Conservation (phyloP, 768 basidiomycete genomes). For the Collybia sp. region DNA sequence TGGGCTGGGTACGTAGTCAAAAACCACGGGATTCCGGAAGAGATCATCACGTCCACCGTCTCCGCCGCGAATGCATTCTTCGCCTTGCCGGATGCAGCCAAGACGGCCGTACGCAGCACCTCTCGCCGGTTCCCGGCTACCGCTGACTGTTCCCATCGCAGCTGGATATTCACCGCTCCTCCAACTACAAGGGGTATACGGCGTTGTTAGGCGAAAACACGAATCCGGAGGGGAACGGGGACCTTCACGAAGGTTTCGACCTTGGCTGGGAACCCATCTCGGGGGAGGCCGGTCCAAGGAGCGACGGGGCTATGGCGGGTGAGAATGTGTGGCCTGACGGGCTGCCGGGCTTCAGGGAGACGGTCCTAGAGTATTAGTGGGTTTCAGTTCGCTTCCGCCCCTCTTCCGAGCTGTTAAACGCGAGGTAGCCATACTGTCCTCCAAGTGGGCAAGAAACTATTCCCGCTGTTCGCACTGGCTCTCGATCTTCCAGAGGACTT, state of each 20-base stretch:
- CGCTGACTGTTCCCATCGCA: constrained; percentile 12
- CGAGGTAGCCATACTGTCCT: constrained; percentile 5
- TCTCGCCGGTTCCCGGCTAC: not conserved
- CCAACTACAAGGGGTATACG: constrained; percentile 60
- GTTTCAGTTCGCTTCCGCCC: constrained; percentile 9
- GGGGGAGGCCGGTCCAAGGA: constrained; percentile 14
- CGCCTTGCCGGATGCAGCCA: not conserved
- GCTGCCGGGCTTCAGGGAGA: constrained; percentile 42
- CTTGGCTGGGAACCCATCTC: constrained; percentile 50
- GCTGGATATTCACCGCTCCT: constrained; percentile 47
- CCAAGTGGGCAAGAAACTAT: constrained; percentile 34
- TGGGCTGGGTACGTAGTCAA: not conserved
- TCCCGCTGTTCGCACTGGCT: constrained; percentile 68
- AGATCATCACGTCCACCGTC: not conserved
- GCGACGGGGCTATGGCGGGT: constrained; percentile 38
- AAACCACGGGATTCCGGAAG: not conserved
- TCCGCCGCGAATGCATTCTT: not conserved
- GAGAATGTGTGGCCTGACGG: constrained; percentile 62
- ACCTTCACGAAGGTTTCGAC: constrained; percentile 76
- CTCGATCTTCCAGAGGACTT: constrained; percentile 55
- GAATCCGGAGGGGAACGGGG: constrained; percentile 57
- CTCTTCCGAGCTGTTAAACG: not conserved
- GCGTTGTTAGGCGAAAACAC: constrained; percentile 53
- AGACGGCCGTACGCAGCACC: not conserved
- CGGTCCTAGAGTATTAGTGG: constrained; percentile 50